Evolutionary conservation across 177 flowering plant species (phyloP).

Genomic region (Vitis hybrid): DNA sequence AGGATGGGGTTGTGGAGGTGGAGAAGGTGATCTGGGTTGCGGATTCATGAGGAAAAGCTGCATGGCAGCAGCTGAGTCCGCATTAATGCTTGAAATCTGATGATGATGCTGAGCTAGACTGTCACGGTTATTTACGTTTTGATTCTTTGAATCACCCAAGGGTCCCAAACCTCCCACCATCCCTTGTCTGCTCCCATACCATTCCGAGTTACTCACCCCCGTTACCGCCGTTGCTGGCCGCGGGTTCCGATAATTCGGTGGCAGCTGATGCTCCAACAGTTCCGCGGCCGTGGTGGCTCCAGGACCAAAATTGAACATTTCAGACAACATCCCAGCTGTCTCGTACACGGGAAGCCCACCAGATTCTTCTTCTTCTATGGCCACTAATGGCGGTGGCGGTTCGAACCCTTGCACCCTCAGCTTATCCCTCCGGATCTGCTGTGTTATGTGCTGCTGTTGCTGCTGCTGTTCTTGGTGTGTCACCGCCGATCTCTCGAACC

Average conservation of each 20-base stretch:
- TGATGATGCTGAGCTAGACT: slow-evolving; percentile 31
- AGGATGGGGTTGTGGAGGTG: slow-evolving; percentile 9
- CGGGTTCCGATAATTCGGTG: slow-evolving; percentile 25
- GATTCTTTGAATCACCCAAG: slow-evolving; percentile 36
- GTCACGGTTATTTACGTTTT: slow-evolving; percentile 18
- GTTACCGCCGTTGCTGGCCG: slow-evolving; percentile 19
- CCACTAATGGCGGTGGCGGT: slow-evolving; percentile 42
- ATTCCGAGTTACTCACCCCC: slow-evolving; percentile 20
- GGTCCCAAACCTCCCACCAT: slow-evolving; percentile 30
- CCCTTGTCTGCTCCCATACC: slow-evolving; percentile 48
- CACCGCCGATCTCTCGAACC: slow-evolving; percentile 54
- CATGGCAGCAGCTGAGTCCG: slow-evolving; percentile 90
- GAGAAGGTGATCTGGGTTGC: slow-evolving; percentile 67
- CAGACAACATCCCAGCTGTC: slow-evolving; percentile 78
- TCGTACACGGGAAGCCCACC: slow-evolving; percentile 55
- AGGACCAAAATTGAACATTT: slow-evolving; percentile 54
- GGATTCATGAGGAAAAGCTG: slow-evolving; percentile 92
- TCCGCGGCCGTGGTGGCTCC: slow-evolving; percentile 28
- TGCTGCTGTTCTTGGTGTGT: slow-evolving; percentile 30
- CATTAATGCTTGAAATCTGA: slow-evolving; percentile 64
- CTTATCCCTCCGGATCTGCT: slow-evolving; percentile 80
- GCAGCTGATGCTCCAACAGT: slow-evolving; percentile 43
- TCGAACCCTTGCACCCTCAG: slow-evolving; percentile 59
- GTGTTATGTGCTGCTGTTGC: slow-evolving; percentile 44
- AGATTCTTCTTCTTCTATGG: slow-evolving; percentile 41